Percentiles rank a stretch among this genome's conserved stretches.
phyloP scores from a whole-genome alignment of 2,329 filamentous ascomycete genomes.

The Grosmannia serpens region DNA sequence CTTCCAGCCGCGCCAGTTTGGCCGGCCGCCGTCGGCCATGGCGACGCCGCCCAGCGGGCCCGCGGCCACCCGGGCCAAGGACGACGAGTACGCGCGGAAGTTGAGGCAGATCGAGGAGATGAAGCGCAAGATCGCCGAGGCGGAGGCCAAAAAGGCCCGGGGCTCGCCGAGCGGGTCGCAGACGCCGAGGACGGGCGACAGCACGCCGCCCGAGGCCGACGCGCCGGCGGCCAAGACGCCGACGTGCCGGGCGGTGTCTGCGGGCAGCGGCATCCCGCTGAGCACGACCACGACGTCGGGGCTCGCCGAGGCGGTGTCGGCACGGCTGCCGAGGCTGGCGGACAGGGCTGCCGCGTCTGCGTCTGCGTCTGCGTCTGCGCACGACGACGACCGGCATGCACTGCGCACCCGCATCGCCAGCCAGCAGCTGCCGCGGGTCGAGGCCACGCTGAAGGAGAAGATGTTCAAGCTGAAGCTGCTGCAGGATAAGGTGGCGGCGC shows the following conservation, averaged over 20 bases:
- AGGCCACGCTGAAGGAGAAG: conserved; percentile 29
- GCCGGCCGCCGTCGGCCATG: conserved; percentile 24
- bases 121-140: conserved; percentile 46
- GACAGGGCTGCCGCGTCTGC: background rate
- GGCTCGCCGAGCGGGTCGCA: conserved; percentile 16
- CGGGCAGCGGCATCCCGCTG: conserved; percentile 9
- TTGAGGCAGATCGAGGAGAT: conserved; percentile 49
- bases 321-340: conserved; percentile 15
- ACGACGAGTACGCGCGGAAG: conserved; percentile 35
- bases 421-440: conserved; percentile 25
- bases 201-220: conserved; percentile 18
- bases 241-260: conserved; percentile 11
- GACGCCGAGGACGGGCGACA: conserved; percentile 15
- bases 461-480: conserved; percentile 34
- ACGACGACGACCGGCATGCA: conserved; percentile 9
- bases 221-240: background rate
- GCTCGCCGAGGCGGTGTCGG: conserved; percentile 10
- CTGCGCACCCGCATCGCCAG: conserved; percentile 25
- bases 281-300: background rate
- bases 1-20: conserved; percentile 23
- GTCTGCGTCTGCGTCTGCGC: background rate
- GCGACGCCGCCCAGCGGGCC: conserved; percentile 27
- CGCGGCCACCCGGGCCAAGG: conserved; percentile 19
- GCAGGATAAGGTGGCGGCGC: conserved; percentile 32
- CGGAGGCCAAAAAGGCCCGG: conserved; percentile 41